Conservation (phyloP, 441 rosid species). For the Jatropha multifida region DNA sequence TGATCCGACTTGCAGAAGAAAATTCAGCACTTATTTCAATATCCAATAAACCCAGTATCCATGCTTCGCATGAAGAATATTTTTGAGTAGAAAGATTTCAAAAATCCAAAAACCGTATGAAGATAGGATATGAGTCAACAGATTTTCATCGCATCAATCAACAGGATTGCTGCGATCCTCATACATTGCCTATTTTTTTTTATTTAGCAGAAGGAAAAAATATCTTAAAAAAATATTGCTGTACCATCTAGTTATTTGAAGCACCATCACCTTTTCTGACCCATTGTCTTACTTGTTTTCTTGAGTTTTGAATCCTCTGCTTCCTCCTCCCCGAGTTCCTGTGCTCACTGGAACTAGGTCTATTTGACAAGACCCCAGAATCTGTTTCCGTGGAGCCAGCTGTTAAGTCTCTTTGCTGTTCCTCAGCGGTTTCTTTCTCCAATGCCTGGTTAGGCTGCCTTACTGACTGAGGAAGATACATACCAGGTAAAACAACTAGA, state of each 20-base stretch:
- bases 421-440: slow-evolving; percentile 28
- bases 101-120: no score
- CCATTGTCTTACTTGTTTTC: slow-evolving; percentile 44
- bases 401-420: slow-evolving; percentile 22
- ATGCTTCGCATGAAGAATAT: no score
- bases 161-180: no score
- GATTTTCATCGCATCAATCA: no score
- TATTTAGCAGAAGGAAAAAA: background rate
- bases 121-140: no score
- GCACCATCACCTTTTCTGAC: slow-evolving; percentile 34
- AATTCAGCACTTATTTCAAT: no score
- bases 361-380: slow-evolving; percentile 36
- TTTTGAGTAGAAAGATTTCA: no score
- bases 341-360: slow-evolving; percentile 33
- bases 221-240: background rate
- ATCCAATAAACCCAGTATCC: no score
- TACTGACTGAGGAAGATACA: slow-evolving; percentile 59
- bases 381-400: slow-evolving; percentile 26
- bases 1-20: no score
- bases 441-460: slow-evolving; percentile 23
- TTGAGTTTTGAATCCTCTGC: slow-evolving; percentile 28
- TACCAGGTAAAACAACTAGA: slow-evolving; percentile 54
- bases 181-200: background rate
- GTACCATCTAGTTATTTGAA: slow-evolving; percentile 9
- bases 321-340: slow-evolving; percentile 30